These are phyloP conservation scores for Backusella luteola DNA, from an alignment of 192 early-diverging fungal genomes.

Conservation along the genomic window DNA sequence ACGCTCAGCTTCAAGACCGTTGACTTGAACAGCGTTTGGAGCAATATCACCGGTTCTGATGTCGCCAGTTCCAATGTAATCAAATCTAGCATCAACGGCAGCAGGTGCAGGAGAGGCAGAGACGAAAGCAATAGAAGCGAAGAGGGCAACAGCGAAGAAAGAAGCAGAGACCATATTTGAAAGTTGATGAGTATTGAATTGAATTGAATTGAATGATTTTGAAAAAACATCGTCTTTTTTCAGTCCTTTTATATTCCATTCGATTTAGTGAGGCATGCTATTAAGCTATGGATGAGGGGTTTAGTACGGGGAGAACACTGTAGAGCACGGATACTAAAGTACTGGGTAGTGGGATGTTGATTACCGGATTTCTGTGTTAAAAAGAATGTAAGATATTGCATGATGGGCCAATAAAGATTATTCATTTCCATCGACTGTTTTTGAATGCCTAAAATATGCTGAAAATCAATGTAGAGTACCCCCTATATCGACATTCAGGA, in stretches of 20 bases:
- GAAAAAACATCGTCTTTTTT: not conserved
- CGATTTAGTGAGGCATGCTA: not conserved
- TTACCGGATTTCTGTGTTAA: not conserved
- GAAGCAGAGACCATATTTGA: not conserved
- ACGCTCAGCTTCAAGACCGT: not conserved
- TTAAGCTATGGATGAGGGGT: not conserved
- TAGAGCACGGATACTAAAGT: not conserved
- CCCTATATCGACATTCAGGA: too few species aligned
- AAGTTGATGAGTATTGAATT: not conserved
- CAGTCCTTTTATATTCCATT: not conserved
- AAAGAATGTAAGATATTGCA: not conserved
- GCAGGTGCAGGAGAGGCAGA: not conserved
- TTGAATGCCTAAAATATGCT: too few species aligned
- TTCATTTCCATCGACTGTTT: not conserved
- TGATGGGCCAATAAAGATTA: not conserved
- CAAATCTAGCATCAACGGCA: not conserved
- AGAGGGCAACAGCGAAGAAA: not conserved
- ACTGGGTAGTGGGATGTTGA: not conserved
- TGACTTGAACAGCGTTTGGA: not conserved
- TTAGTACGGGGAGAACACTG: not conserved
- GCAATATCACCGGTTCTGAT: not conserved
- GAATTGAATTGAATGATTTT: not conserved
- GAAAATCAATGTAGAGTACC: too few species aligned
- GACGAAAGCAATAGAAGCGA: not conserved
- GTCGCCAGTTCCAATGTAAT: not conserved